Evolutionary conservation across 257 asterid species (phyloP), one percentile per base, ranked within the genome.

Genomic region (Asclepias syriaca): DNA sequence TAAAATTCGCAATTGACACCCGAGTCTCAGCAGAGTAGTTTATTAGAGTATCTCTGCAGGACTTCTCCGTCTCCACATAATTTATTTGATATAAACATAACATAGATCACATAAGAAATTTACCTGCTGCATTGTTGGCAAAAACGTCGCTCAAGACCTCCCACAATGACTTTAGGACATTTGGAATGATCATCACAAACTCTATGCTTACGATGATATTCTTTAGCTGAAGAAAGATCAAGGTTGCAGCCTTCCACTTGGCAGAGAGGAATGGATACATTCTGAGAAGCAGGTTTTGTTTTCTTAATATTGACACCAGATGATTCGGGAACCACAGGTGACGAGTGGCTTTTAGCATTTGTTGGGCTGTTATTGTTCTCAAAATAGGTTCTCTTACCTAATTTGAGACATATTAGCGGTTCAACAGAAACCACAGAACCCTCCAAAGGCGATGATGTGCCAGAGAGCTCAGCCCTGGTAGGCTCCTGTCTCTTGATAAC

Each of bases 111-210:
- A 10, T 19, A 56, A 72, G 43, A 68, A 54, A 29, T 49, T 40
- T 61, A 94, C 97, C 98, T 91, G 91, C 98, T 94, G 82, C 98
- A 94, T 78, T 94, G 98, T 72, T 94, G 98, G 81, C 98, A 93
- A 81, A 93, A 93, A 32, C 98, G 91, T 46, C 91, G 96, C 53
- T 86, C 97, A 66, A 78, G 72, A 66, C 96, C 96, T 71, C 87
- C 89, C 43, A 93, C 81, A 27, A 82, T 55, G 13, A 89, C 97
- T 80, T 85, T 87, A 14, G 96, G 84, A 82, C 81, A 79, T 73
- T 93, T 93, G 59, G 98, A 89, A 82, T 94, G 98, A 56, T 54
- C 22, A 51, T 82, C 97, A 67, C 98, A 94, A 55, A 94, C 96
- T 76, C 87, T 84, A 78, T 94, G 97, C 88, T 91, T 91, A 22